A percentile compares a stretch with the other conserved stretches of the same genome.
Evolutionary conservation across 2,329 filamentous ascomycete species (phyloP).

Genomic region (Neofusicoccum parvum): DNA sequence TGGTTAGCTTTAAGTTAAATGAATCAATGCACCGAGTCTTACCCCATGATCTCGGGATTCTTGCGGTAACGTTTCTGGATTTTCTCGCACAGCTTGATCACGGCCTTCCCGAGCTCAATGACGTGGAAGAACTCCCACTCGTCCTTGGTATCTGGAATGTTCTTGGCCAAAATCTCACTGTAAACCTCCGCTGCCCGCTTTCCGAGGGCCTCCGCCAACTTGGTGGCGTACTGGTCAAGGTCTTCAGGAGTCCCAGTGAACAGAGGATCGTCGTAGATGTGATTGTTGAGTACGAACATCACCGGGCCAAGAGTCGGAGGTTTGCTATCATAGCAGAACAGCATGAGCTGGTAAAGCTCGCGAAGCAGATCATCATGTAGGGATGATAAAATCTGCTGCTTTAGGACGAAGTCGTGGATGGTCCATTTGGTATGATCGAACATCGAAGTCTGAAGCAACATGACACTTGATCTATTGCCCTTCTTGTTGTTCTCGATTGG

Average conservation of each 20-base stretch:
- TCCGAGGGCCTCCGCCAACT: conserved; percentile 71
- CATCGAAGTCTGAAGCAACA: conserved; percentile 41
- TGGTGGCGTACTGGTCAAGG: conserved; percentile 69
- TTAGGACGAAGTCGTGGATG: conserved; percentile 54
- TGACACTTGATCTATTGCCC: conserved; percentile 54
- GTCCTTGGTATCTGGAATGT: conserved; percentile 77
- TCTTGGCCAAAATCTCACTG: conserved; percentile 72
- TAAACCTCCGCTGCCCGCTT: conserved; percentile 80
- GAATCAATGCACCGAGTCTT: conserved; percentile 25
- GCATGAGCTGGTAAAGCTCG: conserved; percentile 84
- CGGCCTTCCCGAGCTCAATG: conserved; percentile 81
- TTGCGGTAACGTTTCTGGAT: conserved; percentile 92
- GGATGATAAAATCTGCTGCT: conserved; percentile 72
- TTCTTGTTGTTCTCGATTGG: conserved; percentile 64
- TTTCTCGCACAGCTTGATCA: conserved; percentile 81
- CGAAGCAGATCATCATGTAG: conserved; percentile 82
- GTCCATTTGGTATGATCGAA: conserved; percentile 56
- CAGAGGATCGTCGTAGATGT: conserved; percentile 76
- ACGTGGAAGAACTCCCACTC: conserved; percentile 92
- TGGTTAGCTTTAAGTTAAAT: conserved; percentile 26
- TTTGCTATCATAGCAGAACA: conserved; percentile 87
- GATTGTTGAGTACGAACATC: conserved; percentile 78
- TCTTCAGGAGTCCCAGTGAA: conserved; percentile 74
- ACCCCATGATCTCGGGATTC: conserved; percentile 83
- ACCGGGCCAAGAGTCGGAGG: conserved; percentile 77